Conservation (phyloP, 1,139 yeast species). For the Magnusiomyces suaveolens region DNA sequence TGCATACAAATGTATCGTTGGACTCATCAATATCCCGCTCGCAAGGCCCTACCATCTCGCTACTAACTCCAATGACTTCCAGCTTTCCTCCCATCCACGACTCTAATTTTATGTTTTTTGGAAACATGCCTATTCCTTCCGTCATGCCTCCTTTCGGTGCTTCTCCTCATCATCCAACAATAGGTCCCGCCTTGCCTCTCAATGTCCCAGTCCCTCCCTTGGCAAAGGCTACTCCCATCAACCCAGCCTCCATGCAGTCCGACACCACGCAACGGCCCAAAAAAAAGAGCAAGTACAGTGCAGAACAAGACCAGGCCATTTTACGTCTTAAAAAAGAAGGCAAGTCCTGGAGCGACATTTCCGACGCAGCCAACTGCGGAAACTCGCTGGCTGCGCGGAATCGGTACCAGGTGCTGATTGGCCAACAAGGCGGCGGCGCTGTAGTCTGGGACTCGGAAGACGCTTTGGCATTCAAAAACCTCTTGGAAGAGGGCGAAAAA, state of each 20-base stretch:
- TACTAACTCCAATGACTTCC: conserved; percentile 15
- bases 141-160: neutral
- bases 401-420: conserved; percentile 69
- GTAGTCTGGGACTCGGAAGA: conserved; percentile 57
- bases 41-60: neutral
- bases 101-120: neutral
- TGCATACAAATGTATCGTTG: conserved; percentile 9
- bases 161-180: neutral
- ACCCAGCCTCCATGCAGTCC: conserved; percentile 30
- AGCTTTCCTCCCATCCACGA: conserved; percentile 28
- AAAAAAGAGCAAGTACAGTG: conserved; percentile 58
- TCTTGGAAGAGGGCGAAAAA: conserved; percentile 61
- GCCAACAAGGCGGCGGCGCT: conserved; percentile 73
- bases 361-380: conserved; percentile 56
- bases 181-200: conserved; percentile 22
- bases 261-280: conserved; percentile 44
- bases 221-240: conserved; percentile 27
- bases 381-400: conserved; percentile 67
- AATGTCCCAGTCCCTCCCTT: conserved; percentile 32
- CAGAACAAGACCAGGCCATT: conserved; percentile 59
- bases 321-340: conserved; percentile 54
- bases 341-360: conserved; percentile 66
- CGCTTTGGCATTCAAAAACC: conserved; percentile 39
- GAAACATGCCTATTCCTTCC: neutral
- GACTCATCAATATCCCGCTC: neutral